Conservation (phyloP, 148 eudicot species). For the Chenopodium suecicum region DNA sequence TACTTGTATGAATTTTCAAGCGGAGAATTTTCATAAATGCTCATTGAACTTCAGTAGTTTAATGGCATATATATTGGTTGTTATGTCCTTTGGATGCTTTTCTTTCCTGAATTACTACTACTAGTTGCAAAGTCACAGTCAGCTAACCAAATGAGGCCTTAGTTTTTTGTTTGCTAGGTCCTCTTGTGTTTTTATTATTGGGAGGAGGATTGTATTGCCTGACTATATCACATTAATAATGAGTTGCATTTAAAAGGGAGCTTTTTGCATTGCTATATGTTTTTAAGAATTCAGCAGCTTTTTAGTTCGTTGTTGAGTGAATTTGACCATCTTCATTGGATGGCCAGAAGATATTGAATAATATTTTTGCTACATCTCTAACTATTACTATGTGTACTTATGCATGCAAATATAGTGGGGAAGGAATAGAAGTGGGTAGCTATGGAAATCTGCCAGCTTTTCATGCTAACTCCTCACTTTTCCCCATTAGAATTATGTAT, state of each 20-base stretch:
- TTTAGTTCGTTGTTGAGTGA: not conserved
- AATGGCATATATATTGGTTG: not conserved
- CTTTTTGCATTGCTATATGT: not conserved
- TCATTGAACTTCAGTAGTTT: not conserved
- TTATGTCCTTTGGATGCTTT: not conserved
- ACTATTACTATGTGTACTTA: not conserved
- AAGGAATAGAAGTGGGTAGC: not conserved
- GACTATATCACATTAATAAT: no score
- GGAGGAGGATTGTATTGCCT: no score
- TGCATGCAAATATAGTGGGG: not conserved
- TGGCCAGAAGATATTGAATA: not conserved
- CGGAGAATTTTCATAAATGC: no score
- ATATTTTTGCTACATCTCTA: not conserved
- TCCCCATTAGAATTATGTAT: not conserved
- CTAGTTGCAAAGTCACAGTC: not conserved
- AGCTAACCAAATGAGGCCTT: not conserved
- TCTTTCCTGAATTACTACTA: not conserved
- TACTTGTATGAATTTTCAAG: not conserved
- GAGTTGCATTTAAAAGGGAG: not conserved
- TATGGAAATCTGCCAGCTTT: not conserved
- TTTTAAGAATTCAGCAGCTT: not conserved
- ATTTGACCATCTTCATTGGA: not conserved
- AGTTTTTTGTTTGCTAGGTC: not conserved
- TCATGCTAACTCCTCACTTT: not conserved
- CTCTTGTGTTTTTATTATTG: not conserved